Percentiles rank a stretch among this genome's conserved stretches.
Conservation (phyloP, 1,139 yeast species). For the Candida sp. region DNA sequence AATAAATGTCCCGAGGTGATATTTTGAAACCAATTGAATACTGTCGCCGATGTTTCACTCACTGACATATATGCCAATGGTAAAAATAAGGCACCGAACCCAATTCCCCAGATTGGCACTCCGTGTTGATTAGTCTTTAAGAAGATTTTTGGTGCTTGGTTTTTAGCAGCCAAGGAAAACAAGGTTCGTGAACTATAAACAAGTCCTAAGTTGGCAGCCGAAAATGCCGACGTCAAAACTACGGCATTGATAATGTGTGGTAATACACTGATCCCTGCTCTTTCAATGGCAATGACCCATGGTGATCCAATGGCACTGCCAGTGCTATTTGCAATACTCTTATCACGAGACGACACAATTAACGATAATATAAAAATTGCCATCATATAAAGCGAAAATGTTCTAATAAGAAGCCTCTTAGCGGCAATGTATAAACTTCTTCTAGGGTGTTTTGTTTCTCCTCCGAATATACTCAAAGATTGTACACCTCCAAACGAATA, state of each 20-base stretch:
- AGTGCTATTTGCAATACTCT: constrained; percentile 29
- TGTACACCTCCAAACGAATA: constrained; percentile 32
- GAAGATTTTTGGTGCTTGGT: constrained; percentile 47
- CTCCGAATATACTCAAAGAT: constrained; percentile 40
- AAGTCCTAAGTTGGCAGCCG: constrained; percentile 46
- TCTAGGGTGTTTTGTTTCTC: constrained; percentile 49
- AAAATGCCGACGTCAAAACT: constrained; percentile 49
- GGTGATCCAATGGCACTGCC: constrained; percentile 54
- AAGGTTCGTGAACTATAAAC: constrained; percentile 41
- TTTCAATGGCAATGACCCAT: constrained; percentile 49
- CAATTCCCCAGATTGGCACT: constrained; percentile 23
- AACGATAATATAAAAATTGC: constrained; percentile 44
- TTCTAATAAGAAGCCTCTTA: constrained; percentile 43
- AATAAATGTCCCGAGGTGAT: constrained; percentile 20
- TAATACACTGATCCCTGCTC: constrained; percentile 46
- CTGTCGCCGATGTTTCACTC: constrained; percentile 18
- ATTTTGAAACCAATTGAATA: constrained; percentile 26
- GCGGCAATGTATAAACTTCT: constrained; percentile 45
- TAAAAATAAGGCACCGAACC: constrained; percentile 11
- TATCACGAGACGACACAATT: constrained; percentile 44
- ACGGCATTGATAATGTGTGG: constrained; percentile 51
- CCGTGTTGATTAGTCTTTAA: constrained; percentile 39
- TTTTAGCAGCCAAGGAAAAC: constrained; percentile 44
- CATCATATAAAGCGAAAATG: constrained; percentile 38
- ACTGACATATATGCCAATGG: constrained; percentile 26